Evolutionary conservation across 306 rosid species (phyloP), one percentile per base, ranked within the genome.

Genomic region (Quercus mongolica): DNA sequence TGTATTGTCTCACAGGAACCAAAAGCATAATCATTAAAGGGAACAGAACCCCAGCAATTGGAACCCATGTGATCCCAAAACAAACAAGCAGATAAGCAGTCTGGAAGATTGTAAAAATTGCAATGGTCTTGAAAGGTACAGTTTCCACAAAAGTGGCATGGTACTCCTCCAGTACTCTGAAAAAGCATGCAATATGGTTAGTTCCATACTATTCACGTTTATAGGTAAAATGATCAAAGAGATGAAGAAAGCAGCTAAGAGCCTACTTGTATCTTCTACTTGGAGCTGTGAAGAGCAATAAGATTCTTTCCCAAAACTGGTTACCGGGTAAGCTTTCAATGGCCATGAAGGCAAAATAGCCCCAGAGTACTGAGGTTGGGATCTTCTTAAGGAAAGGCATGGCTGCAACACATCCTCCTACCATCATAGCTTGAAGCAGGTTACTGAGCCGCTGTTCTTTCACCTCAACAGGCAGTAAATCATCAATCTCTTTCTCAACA

Each of bases 291-390:
- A 92, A 87, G 38, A 87, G 86, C 30, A 88, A 77, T 19, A 92
- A 79, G 82, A 92, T 89, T 78, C 94, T 86, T 76, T 92, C 97
- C 97, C 97, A 92, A 71, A 85, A 92, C 73, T 92, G 94, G 86
- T 92, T 92, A 20, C 97, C 97, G 0, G 97, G 97, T 72, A 90
- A 85, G 87, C 87, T 92, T 79, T 92, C 97, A 70, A 90, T 86
- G 80, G 97, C 97, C 97, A 90, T 92, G 82, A 90, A 92, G 68
- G 97, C 97, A 78, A 92, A 92, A 84, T 92, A 92, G 44, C 97
- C 97, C 92, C 94, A 92, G 63, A 92, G 89, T 65, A 92, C 90
- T 8, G 97, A 90, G 23, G 94, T 92, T 51, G 97, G 97, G 81
- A 90, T 91, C 92, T 28, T 92, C 87, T 89, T 90, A 63, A 90